Base-by-base conservation (phyloP, 163 green algal species). In the Chlamydomonas reinhardtii region DNA sequence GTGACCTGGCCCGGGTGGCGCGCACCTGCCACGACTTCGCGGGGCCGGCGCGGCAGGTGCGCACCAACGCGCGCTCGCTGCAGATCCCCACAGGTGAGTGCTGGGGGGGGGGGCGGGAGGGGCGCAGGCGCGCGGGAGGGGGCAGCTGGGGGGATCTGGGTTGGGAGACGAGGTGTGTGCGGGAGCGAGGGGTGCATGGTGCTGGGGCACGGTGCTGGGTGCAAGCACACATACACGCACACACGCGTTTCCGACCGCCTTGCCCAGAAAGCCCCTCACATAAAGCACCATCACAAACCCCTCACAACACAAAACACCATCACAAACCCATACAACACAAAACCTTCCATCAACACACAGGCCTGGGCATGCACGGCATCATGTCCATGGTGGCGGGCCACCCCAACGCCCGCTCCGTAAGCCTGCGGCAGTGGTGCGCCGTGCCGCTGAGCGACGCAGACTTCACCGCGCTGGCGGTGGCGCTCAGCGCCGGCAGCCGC, bases 341-440 rank as follows among this genome's bases (percentile, higher is more conserved):
- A 25, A 59, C 25, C 12, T n/a, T 24, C 32, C 61, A n/a, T 73
- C 39, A 32, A 17, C 48, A 25, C 79, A 16, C 79, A 90, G 86
- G 80, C 32, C 65, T 88, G 64, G 80, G 76, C 39, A 82, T 90
- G 74, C 73, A 54, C 64, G 80, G 80, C 48, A 81, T 90, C 24
- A 59, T 88, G 74, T 54, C 78, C 56, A 88, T 90, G 80, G 86
- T 90, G 68, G 74, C 59, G 16, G 74, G 80, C 59, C 80, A 88
- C 80, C 69, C 74, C 37, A 90, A 90, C 75, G 86, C 86, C 5
- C 86, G 81, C 34, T 52, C 86, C 35, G 59, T 90, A 24, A 86
- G 74, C 80, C 74, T 90, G 54, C 74, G 81, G 34, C 74, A 82
- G 54, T 90, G 80, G 80, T 80, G 74, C 8, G 17, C 68, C 20